Conservation (phyloP, 192 early-diverging fungal species). For the Tieghemiomyces parasiticus region DNA sequence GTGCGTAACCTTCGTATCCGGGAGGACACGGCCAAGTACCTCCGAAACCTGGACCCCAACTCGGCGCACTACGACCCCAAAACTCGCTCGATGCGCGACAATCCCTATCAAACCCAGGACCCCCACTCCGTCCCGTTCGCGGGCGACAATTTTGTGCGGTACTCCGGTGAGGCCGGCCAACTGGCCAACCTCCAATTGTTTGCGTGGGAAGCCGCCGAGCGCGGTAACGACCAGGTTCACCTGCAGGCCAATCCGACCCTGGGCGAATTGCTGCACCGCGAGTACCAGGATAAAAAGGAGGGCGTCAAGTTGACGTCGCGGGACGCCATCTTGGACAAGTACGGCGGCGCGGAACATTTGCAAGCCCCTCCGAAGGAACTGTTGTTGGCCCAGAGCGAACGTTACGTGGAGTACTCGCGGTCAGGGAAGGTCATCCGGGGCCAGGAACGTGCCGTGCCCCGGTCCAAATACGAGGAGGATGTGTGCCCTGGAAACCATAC, state of each 20-base stretch:
- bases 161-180: conserved; percentile 69
- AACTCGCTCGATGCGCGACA: conserved; percentile 97
- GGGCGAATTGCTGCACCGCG: conserved; percentile 75
- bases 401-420: conserved; percentile 93
- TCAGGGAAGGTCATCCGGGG: conserved; percentile 80
- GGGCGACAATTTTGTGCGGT: conserved; percentile 90
- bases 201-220: conserved; percentile 82
- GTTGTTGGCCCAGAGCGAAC: conserved; percentile 77
- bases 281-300: conserved; percentile 74
- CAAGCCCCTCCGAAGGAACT: conserved; percentile 79
- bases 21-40: conserved; percentile 98
- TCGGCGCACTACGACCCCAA: conserved; percentile 99
- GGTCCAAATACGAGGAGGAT: conserved; percentile 87
- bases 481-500: conserved; percentile 72
- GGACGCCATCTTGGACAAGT: conserved; percentile 66
- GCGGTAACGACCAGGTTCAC: conserved; percentile 67
- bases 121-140: conserved; percentile 38
- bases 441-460: conserved; percentile 55
- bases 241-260: conserved; percentile 94
- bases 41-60: conserved; percentile 86
- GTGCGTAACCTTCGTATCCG: conserved; percentile 97
- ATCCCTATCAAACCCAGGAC: conserved; percentile 63
- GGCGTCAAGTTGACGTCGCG: conserved; percentile 53
- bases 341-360: conserved; percentile 93
- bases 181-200: conserved; percentile 78